Percentiles rank a stretch among this genome's conserved stretches.
Conservation (phyloP, 345 rosid species). For the Balakata baccata region DNA sequence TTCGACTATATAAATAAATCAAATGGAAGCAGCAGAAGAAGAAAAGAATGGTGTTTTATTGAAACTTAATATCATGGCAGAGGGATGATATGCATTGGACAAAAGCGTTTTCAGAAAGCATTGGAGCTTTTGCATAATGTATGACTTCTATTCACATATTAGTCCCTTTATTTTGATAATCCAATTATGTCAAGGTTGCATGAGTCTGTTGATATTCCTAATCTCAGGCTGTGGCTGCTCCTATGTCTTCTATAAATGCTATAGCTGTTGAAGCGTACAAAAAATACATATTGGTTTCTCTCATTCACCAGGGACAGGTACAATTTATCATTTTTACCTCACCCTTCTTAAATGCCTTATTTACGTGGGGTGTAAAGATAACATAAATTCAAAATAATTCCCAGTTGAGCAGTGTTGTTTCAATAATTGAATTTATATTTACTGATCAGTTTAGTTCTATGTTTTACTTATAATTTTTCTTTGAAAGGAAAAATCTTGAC, state of each 20-base stretch:
- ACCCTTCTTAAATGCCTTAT: too few species aligned
- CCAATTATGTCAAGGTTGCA: neutral
- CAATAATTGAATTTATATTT: constrained; percentile 1
- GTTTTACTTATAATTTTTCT: neutral
- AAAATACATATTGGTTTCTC: constrained; percentile 80
- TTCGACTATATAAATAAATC: neutral
- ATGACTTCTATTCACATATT: constrained; percentile 9
- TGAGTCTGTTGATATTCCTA: constrained; percentile 15
- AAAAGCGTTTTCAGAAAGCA: constrained; percentile 72
- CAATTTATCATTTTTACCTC: constrained; percentile 10
- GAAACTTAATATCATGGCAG: constrained; percentile 37
- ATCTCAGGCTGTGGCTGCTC: constrained; percentile 85
- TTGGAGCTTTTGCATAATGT: constrained; percentile 91
- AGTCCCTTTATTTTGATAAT: constrained; percentile 17
- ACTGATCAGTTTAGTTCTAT: too few species aligned
- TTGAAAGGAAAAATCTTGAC: neutral
- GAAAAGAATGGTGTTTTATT: neutral
- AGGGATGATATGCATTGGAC: constrained; percentile 95
- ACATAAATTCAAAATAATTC: neutral
- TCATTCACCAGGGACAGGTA: constrained; percentile 84
- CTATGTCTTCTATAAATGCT: constrained; percentile 71
- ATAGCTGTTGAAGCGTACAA: constrained; percentile 91
- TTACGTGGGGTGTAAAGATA: neutral
- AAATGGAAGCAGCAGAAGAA: neutral
- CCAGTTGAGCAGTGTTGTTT: neutral